A percentile compares a stretch with the other conserved stretches of the same genome.
Evolutionary conservation across 1,139 yeast genomes (phyloP).

Genomic region (Lodderomyces elongisporus): DNA sequence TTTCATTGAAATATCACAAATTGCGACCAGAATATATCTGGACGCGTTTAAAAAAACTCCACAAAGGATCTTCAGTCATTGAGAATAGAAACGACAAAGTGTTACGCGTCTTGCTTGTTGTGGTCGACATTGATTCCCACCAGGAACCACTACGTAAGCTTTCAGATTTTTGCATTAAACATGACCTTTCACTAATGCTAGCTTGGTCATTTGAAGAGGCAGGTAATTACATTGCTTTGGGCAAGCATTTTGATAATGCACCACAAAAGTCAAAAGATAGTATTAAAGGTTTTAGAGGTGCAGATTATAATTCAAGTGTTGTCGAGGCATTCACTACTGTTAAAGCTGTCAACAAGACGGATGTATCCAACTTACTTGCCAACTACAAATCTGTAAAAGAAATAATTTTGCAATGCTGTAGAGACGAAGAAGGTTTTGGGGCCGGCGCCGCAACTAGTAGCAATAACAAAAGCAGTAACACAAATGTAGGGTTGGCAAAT

Average conservation of each 20-base stretch:
- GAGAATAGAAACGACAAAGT: constrained; percentile 43
- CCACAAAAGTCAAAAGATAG: constrained; percentile 20
- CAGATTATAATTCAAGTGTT: constrained; percentile 47
- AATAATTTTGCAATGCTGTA: constrained; percentile 32
- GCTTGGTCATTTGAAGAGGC: constrained; percentile 88
- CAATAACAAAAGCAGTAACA: too few species aligned
- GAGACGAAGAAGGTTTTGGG: constrained; percentile 16
- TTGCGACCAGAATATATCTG: constrained; percentile 84
- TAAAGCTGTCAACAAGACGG: constrained; percentile 54
- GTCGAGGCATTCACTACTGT: constrained; percentile 49
- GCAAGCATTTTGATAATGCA: constrained; percentile 43
- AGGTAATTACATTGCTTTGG: constrained; percentile 61
- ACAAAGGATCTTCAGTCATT: constrained; percentile 28
- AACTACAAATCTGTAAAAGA: constrained; percentile 49
- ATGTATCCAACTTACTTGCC: constrained; percentile 50
- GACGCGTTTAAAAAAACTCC: constrained; percentile 55
- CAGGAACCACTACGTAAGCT: constrained; percentile 66
- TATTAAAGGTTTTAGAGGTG: constrained; percentile 40
- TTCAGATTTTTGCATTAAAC: constrained; percentile 64
- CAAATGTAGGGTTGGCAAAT: constrained; percentile 20
- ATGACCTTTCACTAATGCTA: constrained; percentile 64
- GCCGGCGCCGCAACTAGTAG: too few species aligned
- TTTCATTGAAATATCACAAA: constrained; percentile 78
- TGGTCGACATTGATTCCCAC: constrained; percentile 75
- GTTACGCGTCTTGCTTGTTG: constrained; percentile 61